Conservation (phyloP, 1,284 basidiomycete genomes). For the Ustilago crameri region DNA sequence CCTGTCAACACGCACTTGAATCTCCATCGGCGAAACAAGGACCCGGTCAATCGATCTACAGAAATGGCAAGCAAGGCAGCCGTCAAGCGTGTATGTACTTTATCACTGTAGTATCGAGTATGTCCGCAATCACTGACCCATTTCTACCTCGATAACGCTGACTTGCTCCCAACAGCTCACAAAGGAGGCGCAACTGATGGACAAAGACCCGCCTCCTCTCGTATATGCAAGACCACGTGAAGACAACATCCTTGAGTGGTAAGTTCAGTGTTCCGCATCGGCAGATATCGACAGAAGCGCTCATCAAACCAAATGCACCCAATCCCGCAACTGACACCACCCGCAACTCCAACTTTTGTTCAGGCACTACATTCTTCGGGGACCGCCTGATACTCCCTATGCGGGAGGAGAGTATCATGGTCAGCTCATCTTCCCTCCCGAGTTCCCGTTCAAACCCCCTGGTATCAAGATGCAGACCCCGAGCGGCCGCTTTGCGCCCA, state of each 20-base stretch:
- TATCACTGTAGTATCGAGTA: background rate
- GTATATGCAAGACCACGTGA: slow-evolving; percentile 93
- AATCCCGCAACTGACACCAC: background rate
- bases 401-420: slow-evolving; percentile 92
- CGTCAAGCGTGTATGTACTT: slow-evolving; percentile 40
- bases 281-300: too few species aligned
- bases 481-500: slow-evolving; percentile 89
- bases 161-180: slow-evolving; percentile 73
- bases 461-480: slow-evolving; percentile 98
- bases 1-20: too few species aligned
- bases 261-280: slow-evolving; percentile 14
- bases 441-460: slow-evolving; percentile 75
- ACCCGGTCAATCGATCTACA: too few species aligned
- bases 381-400: slow-evolving; percentile 90
- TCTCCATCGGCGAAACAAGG: too few species aligned
- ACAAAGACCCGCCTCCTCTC: slow-evolving; percentile 90
- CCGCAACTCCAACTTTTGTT: background rate
- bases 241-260: slow-evolving; percentile 82
- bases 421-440: slow-evolving; percentile 74
- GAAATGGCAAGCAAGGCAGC: slow-evolving; percentile 49
- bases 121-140: background rate
- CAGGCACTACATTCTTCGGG: slow-evolving; percentile 75
- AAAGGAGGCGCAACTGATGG: slow-evolving; percentile 93
- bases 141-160: background rate
- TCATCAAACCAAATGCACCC: background rate